Evolutionary conservation across 257 asterid genomes (phyloP).

Genomic region (Oldenlandia corymbosa): DNA sequence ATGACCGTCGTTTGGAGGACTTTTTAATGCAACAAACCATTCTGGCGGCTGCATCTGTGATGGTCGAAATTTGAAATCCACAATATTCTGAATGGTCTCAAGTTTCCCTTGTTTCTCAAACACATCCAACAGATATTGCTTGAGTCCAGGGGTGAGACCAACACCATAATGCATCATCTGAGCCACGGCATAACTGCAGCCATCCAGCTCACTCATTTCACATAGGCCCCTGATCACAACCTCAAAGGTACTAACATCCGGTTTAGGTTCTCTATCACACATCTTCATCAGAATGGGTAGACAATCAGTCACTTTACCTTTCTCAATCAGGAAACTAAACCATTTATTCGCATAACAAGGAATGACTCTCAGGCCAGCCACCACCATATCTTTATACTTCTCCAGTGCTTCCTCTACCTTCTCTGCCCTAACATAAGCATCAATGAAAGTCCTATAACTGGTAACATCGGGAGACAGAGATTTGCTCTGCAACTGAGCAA

Average conservation of each 20-base stretch:
- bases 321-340: slow-evolving; percentile 66
- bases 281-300: slow-evolving; percentile 58
- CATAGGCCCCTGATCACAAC: slow-evolving; percentile 63
- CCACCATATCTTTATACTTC: slow-evolving; percentile 70
- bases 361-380: slow-evolving; percentile 68
- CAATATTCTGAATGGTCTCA: slow-evolving; percentile 45
- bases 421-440: slow-evolving; percentile 55
- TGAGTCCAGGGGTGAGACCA: slow-evolving; percentile 50
- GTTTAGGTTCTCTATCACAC: slow-evolving; percentile 72
- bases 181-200: slow-evolving; percentile 32
- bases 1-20: slow-evolving; percentile 32
- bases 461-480: slow-evolving; percentile 72
- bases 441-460: slow-evolving; percentile 61
- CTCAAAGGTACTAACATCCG: slow-evolving; percentile 74
- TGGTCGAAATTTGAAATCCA: slow-evolving; percentile 33
- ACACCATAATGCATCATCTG: slow-evolving; percentile 56
- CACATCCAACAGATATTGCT: slow-evolving; percentile 43
- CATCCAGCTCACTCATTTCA: slow-evolving; percentile 40
- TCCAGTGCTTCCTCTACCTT: slow-evolving; percentile 49
- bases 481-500: slow-evolving; percentile 43
- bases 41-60: slow-evolving; percentile 21
- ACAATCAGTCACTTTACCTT: slow-evolving; percentile 56
- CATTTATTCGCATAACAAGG: slow-evolving; percentile 70
- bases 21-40: slow-evolving; percentile 13
- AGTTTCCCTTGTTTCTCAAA: slow-evolving; percentile 55